Evolutionary conservation across 2,329 filamentous ascomycete genomes (phyloP).

Genomic region (Hymenoscyphus infarciens): DNA sequence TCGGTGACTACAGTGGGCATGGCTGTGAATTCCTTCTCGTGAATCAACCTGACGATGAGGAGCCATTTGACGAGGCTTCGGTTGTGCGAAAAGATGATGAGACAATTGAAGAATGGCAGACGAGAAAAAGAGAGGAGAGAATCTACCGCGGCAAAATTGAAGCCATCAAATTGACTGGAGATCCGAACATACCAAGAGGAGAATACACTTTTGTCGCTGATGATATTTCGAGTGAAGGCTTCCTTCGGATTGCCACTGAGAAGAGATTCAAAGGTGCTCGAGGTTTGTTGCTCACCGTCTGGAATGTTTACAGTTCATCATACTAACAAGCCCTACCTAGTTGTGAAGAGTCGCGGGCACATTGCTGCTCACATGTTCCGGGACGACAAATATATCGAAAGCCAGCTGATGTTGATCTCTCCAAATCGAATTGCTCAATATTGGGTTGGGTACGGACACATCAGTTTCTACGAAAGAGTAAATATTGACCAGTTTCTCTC

Average conservation of each 20-base stretch:
- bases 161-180: constrained; percentile 88
- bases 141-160: constrained; percentile 67
- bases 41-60: constrained; percentile 63
- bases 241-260: constrained; percentile 61
- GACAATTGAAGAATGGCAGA: constrained; percentile 44
- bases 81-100: constrained; percentile 43
- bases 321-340: not conserved
- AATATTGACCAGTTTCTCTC: constrained; percentile 51
- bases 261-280: constrained; percentile 68
- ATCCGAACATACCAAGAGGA: constrained; percentile 83
- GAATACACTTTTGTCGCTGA: constrained; percentile 78
- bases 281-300: constrained; percentile 5
- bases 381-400: constrained; percentile 68
- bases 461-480: constrained; percentile 59
- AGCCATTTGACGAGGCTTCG: constrained; percentile 38
- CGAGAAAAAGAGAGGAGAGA: constrained; percentile 43
- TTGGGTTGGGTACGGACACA: constrained; percentile 64
- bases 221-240: constrained; percentile 67
- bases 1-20: constrained; percentile 76
- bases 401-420: constrained; percentile 74
- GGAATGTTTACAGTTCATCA: not conserved
- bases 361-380: constrained; percentile 70
- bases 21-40: constrained; percentile 86
- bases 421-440: constrained; percentile 76
- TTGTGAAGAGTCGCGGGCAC: constrained; percentile 51